phyloP scores from a whole-genome alignment of 768 basidiomycete genomes.

The Amanita inopinata region DNA sequence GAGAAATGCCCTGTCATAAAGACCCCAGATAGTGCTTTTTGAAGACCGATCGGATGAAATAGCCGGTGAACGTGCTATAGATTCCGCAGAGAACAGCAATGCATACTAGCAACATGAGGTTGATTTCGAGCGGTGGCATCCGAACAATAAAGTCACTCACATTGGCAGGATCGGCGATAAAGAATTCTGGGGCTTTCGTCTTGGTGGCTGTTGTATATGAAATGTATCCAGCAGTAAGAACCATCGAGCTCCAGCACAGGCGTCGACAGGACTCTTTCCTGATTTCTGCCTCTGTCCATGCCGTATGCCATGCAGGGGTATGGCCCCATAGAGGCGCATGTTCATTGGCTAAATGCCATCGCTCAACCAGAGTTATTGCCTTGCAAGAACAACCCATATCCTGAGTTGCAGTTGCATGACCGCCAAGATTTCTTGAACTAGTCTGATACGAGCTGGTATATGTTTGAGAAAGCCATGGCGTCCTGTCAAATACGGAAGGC shows the following conservation, averaged over 20 bases:
- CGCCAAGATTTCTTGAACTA: no score
- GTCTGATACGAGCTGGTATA: constrained; percentile 5
- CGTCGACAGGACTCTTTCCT: constrained; percentile 63
- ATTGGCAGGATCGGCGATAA: constrained; percentile 55
- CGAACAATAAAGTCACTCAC: constrained; percentile 27
- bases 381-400: constrained; percentile 35
- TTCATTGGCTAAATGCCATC: constrained; percentile 40
- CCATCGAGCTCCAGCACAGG: constrained; percentile 64
- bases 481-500: constrained; percentile 13
- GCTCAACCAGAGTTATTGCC: constrained; percentile 38
- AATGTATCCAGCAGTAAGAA: constrained; percentile 54
- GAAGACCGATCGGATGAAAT: constrained; percentile 20
- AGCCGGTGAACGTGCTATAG: constrained; percentile 28
- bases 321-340: constrained; percentile 30
- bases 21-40: constrained; percentile 69
- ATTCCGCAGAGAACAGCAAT: constrained; percentile 71
- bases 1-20: constrained; percentile 58
- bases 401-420: constrained; percentile 5
- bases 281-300: constrained; percentile 45
- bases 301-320: constrained; percentile 1
- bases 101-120: constrained; percentile 45
- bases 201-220: constrained; percentile 43
- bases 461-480: constrained; percentile 18
- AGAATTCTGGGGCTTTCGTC: constrained; percentile 34
- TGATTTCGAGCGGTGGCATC: constrained; percentile 4